These are phyloP conservation scores for Epichloe gansuensis DNA, from an alignment of 2,329 filamentous ascomycete species.

Conservation along the genomic window DNA sequence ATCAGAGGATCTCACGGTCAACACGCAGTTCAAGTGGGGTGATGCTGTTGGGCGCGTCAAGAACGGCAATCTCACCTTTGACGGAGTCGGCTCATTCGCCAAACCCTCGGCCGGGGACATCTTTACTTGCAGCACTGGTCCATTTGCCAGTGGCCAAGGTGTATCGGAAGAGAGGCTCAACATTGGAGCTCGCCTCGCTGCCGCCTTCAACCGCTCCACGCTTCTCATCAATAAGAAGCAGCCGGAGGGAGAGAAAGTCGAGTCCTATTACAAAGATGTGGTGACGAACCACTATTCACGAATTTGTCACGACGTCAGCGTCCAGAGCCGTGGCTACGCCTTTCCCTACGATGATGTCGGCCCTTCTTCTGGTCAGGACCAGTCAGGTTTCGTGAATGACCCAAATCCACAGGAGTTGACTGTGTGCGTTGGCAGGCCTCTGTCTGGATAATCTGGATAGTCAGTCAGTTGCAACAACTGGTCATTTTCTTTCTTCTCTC, in stretches of 20 bases:
- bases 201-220: constrained; percentile 63
- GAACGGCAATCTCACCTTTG: constrained; percentile 26
- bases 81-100: constrained; percentile 30
- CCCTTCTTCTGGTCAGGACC: constrained; percentile 39
- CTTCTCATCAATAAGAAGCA: constrained; percentile 40
- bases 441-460: constrained; percentile 5
- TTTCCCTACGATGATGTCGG: constrained; percentile 62
- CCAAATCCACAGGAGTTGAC: constrained; percentile 40
- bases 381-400: constrained; percentile 50
- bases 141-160: constrained; percentile 35
- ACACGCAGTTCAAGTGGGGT: constrained; percentile 43
- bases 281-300: constrained; percentile 56
- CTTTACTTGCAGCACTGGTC: constrained; percentile 41
- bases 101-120: constrained; percentile 36
- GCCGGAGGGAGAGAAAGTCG: constrained; percentile 36
- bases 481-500: not conserved
- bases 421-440: constrained; percentile 38
- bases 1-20: constrained; percentile 30
- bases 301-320: constrained; percentile 47
- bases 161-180: constrained; percentile 39
- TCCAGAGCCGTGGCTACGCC: constrained; percentile 51
- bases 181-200: constrained; percentile 60
- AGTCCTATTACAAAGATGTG: constrained; percentile 37
- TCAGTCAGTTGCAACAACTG: not conserved
- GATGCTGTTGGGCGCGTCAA: constrained; percentile 30